These are phyloP conservation scores for Lecanicillium sp. DNA, from an alignment of 2,329 filamentous ascomycete species.

Conservation along the genomic window DNA sequence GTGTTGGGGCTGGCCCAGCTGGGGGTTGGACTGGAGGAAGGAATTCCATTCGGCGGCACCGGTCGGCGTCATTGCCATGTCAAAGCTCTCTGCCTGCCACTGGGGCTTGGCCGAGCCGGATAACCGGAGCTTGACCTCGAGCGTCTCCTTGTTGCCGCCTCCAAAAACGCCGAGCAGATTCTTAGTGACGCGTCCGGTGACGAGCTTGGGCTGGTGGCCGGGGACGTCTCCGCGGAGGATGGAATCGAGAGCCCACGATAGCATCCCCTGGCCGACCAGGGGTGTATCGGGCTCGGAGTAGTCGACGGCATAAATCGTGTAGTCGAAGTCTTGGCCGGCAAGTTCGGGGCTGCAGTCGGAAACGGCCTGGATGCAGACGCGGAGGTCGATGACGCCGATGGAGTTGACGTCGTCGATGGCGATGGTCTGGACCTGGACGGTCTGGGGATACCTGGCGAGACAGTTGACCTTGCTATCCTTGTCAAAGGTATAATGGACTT, in stretches of 20 bases:
- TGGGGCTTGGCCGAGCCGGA: constrained; percentile 63
- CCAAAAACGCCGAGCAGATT: constrained; percentile 80
- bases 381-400: constrained; percentile 84
- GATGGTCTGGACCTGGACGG: constrained; percentile 73
- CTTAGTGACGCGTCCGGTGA: constrained; percentile 85
- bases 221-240: constrained; percentile 28
- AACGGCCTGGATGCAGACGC: constrained; percentile 80
- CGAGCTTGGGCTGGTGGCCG: constrained; percentile 60
- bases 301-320: constrained; percentile 95
- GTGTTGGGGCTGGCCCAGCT: constrained; percentile 35
- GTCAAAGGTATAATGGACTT: constrained; percentile 95
- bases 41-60: constrained; percentile 74
- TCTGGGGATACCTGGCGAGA: constrained; percentile 76
- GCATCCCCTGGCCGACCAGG: constrained; percentile 89
- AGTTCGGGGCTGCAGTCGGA: constrained; percentile 77
- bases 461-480: constrained; percentile 82
- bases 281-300: constrained; percentile 93
- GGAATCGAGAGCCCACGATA: constrained; percentile 69
- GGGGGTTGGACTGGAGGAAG: constrained; percentile 66
- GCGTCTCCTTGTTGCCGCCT: constrained; percentile 75
- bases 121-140: constrained; percentile 88
- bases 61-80: constrained; percentile 38
- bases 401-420: constrained; percentile 71
- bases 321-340: constrained; percentile 63
- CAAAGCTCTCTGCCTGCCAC: constrained; percentile 23